Evolutionary conservation across 352 stramenopile species (phyloP).

Genomic region (Aphanomyces euteiches): DNA sequence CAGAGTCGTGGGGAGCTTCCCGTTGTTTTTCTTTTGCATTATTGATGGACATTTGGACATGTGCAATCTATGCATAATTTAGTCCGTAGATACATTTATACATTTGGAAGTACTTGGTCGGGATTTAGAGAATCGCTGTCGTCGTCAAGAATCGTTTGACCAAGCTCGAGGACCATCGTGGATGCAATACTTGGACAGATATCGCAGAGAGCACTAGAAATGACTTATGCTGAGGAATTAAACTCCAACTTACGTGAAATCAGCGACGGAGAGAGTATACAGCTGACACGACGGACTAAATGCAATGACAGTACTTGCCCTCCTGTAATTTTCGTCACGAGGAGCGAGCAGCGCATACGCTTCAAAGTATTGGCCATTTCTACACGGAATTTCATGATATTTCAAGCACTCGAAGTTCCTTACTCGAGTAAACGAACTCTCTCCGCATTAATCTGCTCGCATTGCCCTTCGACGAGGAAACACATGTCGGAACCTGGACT

Average conservation of each 20-base stretch:
- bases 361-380: slow-evolving; percentile 73
- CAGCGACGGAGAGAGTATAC: slow-evolving; percentile 75
- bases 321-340: slow-evolving; percentile 68
- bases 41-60: no score
- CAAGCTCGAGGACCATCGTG: no score
- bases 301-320: slow-evolving; percentile 62
- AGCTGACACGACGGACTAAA: slow-evolving; percentile 66
- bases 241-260: slow-evolving; percentile 54
- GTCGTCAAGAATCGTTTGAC: no score
- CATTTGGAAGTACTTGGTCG: no score
- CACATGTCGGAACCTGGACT: slow-evolving; percentile 75
- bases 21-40: not conserved
- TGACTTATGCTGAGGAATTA: no score
- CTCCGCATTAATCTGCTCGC: slow-evolving; percentile 68
- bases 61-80: no score
- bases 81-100: no score
- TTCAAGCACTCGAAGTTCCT: not conserved
- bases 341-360: slow-evolving; percentile 75
- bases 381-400: not conserved
- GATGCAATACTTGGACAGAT: no score
- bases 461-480: slow-evolving; percentile 81
- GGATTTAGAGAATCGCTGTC: no score
- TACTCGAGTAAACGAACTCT: slow-evolving; percentile 51
- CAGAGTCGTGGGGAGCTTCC: not conserved
- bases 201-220: no score